A percentile compares a stretch with the other conserved stretches of the same genome.
Evolutionary conservation across 2,329 filamentous ascomycete genomes (phyloP).

Genomic region (Phyllosticta capitalensis): DNA sequence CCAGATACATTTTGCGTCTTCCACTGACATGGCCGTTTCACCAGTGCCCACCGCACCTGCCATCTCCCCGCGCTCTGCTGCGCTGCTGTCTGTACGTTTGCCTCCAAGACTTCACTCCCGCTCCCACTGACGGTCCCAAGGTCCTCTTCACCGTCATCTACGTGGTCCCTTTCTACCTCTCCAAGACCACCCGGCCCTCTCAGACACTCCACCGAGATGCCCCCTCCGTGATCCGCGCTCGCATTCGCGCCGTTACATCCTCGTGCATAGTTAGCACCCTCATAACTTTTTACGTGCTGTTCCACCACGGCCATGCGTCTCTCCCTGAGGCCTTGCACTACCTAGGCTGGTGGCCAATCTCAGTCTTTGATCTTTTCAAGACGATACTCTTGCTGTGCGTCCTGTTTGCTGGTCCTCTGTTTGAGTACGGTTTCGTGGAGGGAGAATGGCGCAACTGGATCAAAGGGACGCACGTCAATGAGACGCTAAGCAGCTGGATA

Average conservation of each 20-base stretch:
- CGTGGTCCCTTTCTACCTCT: conserved; percentile 84
- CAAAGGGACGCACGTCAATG: conserved; percentile 44
- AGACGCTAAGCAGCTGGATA: conserved; percentile 62
- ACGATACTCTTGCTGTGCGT: conserved; percentile 62
- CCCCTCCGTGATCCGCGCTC: conserved; percentile 77
- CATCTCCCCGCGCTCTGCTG: conserved; percentile 26
- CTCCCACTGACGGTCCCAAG: conserved; percentile 31
- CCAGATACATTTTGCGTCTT: conserved; percentile 13
- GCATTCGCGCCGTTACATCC: conserved; percentile 68
- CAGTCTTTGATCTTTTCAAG: conserved; percentile 52
- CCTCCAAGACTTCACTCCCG: conserved; percentile 1
- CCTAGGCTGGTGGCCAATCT: conserved; percentile 74
- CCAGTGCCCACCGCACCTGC: conserved; percentile 28
- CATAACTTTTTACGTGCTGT: conserved; percentile 58
- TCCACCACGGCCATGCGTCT: conserved; percentile 42
- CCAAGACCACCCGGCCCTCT: conserved; percentile 67
- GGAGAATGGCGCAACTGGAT: conserved; percentile 58
- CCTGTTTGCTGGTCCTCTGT: conserved; percentile 78
- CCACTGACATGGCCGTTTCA: conserved; percentile 19
- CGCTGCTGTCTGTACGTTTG: conserved; percentile 29
- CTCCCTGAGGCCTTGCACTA: conserved; percentile 49
- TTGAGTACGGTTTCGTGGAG: conserved; percentile 66
- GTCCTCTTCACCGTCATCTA: conserved; percentile 79
- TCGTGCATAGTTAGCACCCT: conserved; percentile 62
- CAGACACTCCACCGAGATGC: conserved; percentile 73